Base-by-base conservation (phyloP, 2,329 filamentous ascomycete genomes). In the Alternaria longipes region DNA sequence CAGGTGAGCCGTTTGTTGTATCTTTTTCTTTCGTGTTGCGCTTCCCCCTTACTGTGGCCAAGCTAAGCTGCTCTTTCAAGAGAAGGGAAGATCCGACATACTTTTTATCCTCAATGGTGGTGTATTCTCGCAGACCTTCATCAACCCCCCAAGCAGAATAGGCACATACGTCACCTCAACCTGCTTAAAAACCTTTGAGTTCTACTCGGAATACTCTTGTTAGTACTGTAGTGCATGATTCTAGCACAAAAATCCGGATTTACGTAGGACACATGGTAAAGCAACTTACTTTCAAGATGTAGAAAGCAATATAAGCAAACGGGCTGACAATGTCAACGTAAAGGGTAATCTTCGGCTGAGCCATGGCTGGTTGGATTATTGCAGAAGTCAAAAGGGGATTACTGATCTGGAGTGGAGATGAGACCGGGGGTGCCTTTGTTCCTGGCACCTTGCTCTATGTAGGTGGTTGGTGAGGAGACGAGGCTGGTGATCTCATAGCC, bases 321-420 rank as follows among this genome's bases (percentile, higher is more conserved):
- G 87, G 87, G 61, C 83, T 85, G 24, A 89, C 81, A 11, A 87
- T 80, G 76, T 89, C 87, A 46, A 89, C 73, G 66, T 85, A 89
- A 14, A 89, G 77, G 0, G 84, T 87, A 54, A 89, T 80, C 68
- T 83, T 83, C 4, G 83, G 81, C 45, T 74, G 77, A 22, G 81
- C 67, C 83, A 85, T 85, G 11, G 18, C 20, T 16, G 30, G n/a
- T 18, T 11, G 40, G 22, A 9, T 36, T 36, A 24, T 20, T 18
- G 2, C 30, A 34, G 20, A 20, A 50, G 9, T 50, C n/a, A 22
- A 20, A 22, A 16, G 12, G 40, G 20, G 20, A 24, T 24, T 24
- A 42, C 40, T 24, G 34, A 47, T 49, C 30, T 40, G 34, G 24
- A 40, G 54, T 56, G 44, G n/a, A 32, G 26, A 56, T 20, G 8